Evolutionary conservation across 176 grass and related monocot genomes (phyloP), one percentile per base, ranked within the genome.

Genomic region (Oryza meyeriana): DNA sequence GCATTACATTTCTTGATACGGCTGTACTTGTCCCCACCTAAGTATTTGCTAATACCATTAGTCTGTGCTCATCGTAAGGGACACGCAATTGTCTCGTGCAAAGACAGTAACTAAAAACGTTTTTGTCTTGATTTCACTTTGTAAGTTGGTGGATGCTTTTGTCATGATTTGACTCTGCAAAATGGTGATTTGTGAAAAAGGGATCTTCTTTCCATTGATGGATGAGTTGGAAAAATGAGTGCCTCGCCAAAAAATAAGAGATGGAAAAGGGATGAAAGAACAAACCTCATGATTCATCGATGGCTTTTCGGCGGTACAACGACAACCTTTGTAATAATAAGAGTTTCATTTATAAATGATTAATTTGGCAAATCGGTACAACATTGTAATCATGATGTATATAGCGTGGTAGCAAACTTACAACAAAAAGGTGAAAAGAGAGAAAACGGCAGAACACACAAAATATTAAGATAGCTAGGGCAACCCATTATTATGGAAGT

Each of bases 31-130:
- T 81, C 70, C 76, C 66, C 77, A 34, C 77, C 52, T 63, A 22
- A 71, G 75, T 63, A 64, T 52, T 70, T 70, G 57, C 28, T 39
- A 22, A 57, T 31, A 38, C 39, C 8, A 50, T 74, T 64, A 58
- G 72, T 63, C n/a, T 59, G 57, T 58, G 83, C 64, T 85, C 77
- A 69, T 64, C 50, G 76, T 89, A 85, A 61, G 40, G 40, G 87
- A 52, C 77, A 85, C 66, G 83, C 42, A 29, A 85, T 70, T n/a
- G n/a, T 27, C 50, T 76, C 8, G 30, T 71, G 63, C 64, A 13
- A 65, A 67, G 25, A 24, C 28, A 66, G 39, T 67, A 66, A 79
- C 30, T 75, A 24, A 80, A 45, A n/a, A 39, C 50, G 9, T 28
- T 73, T 73, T 48, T 79, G 69, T n/a, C 47, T 30, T 18, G 61